Evolutionary conservation across 306 rosid species (phyloP), one percentile per base, ranked within the genome.

Genomic region (Vigna angularis): DNA sequence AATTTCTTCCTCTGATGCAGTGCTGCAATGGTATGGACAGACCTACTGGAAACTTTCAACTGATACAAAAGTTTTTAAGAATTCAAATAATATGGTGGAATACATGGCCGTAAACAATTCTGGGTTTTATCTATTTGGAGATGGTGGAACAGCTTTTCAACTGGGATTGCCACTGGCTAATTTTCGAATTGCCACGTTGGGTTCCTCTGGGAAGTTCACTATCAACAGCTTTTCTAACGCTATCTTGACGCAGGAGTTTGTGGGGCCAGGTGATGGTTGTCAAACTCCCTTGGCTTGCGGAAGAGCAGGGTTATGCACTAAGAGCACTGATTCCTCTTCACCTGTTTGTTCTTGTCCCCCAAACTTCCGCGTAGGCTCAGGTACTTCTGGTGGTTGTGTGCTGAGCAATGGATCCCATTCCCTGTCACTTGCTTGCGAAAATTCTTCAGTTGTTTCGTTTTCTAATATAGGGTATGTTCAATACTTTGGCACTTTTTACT

Each of bases 31-130:
- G 98, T 58, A 67, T 61, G 89, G 88, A 26, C 98, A 94, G 73
- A 81, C 88, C 66, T 92, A 94, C 61, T 94, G 98, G 98, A 89
- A 82, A 78, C 61, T 94, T 67, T 90, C 97, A 6, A 77, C 85
- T 89, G 90, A 68, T 18, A 70, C 84, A 65, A 50, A 50, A 0
- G 92, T 87, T 50, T 84, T 20, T 68, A 82, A 26, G 62, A 85
- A 68, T 75, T 88, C 95, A 6, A 79, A 79, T 68, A 38, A 30
- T 42, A 11, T 20, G 40, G 92, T 81, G 63, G 86, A 92, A 64
- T 84, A 81, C 73, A 90, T 94, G 97, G 77, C 85, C 8, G 10
- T 89, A 18, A 89, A 89, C 79, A 36, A 72, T 58, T 85, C 90
- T 52, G 95, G 95, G 48, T 83, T 94, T 44, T 82, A 87, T 73